A percentile compares a stretch with the other conserved stretches of the same genome.
Evolutionary conservation across 495 filamentous ascomycete genomes (phyloP).

Genomic region (Penicillium herquei): DNA sequence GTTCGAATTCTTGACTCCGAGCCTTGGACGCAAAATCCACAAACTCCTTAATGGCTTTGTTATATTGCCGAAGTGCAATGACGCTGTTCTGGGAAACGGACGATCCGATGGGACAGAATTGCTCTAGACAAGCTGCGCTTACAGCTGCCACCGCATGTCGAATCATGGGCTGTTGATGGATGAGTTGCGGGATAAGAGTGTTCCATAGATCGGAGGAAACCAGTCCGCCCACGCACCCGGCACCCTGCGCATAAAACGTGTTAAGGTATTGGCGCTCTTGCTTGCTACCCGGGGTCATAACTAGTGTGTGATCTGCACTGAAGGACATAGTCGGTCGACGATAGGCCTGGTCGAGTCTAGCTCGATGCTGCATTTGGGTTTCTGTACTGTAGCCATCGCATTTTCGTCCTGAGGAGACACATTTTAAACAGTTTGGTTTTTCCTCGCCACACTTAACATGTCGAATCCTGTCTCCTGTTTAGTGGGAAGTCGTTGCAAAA

Average conservation of each 20-base stretch:
- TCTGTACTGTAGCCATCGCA: constrained; percentile 35
- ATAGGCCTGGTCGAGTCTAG: not conserved
- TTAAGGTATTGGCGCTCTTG: constrained; percentile 24
- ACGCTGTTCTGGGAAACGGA: not conserved
- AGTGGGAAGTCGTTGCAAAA: not conserved
- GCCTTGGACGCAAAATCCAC: constrained; percentile 9
- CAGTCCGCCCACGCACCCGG: constrained; percentile 51
- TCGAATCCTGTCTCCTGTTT: constrained; percentile 40
- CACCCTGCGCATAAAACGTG: constrained; percentile 20
- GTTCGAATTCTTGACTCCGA: constrained; percentile 5
- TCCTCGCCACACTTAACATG: constrained; percentile 53
- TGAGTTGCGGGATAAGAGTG: constrained; percentile 52
- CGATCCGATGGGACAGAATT: not conserved
- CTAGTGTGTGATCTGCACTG: constrained; percentile 7
- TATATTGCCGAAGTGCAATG: constrained; percentile 54
- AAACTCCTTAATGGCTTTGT: constrained; percentile 50
- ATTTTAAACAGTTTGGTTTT: constrained; percentile 46
- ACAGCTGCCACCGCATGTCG: constrained; percentile 64
- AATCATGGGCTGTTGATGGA: constrained; percentile 56
- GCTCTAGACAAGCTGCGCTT: constrained; percentile 59
- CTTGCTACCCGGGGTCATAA: constrained; percentile 20
- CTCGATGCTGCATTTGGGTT: constrained; percentile 4
- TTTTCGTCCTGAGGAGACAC: constrained; percentile 44
- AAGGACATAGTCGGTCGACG: not conserved
- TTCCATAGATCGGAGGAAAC: constrained; percentile 62